Evolutionary conservation across 2,329 filamentous ascomycete genomes (phyloP), one percentile per base, ranked within the genome.

Genomic region (Talaromyces sp.): DNA sequence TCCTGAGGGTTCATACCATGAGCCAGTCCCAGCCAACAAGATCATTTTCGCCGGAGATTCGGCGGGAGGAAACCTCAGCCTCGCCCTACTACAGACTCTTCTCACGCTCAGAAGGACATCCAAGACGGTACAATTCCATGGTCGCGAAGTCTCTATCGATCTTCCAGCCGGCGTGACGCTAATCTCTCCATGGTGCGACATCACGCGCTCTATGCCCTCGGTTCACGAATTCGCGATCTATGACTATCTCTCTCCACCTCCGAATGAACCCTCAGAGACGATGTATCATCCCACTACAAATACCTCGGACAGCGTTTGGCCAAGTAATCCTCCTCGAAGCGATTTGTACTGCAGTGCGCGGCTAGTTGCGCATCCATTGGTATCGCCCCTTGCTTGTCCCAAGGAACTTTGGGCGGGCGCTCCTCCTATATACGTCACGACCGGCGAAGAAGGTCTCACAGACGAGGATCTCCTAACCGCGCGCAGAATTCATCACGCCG

Each of bases 41-140:
- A 81, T 82, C 62, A 67, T 82, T 54, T 65, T 82, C 18, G 73
- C 79, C 3, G 80, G 80, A 18, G 80, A 81, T 65, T 80, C 78
- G 1, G 78, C 79, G 0, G 80, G 80, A 23, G 80, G 72, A 5
- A 79, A 79, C 61, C 71, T 81, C 9, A 70, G 71, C 11, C 68
- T 80, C 1, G 73, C 69, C 16, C 70, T 81, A 11, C 65, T 79
- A 2, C 77, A 79, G 58, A 75, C 77, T 5, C 72, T 82, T 5
- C 69, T 81, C 14, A 78, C 77, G 1, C 68, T 81, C 16, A 71
- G 70, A 4, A 75, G 76, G 28, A 63, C 71, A n/a, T 68, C 68
- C 1, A 67, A 68, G 21, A 73, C 69, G 5, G 67, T 80, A 58
- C 72, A 61, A 25, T 80, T 80, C 64, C 76, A 80, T 60, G 76